Conservation (phyloP, 1,284 basidiomycete species). For the Ustilago bromivora region DNA sequence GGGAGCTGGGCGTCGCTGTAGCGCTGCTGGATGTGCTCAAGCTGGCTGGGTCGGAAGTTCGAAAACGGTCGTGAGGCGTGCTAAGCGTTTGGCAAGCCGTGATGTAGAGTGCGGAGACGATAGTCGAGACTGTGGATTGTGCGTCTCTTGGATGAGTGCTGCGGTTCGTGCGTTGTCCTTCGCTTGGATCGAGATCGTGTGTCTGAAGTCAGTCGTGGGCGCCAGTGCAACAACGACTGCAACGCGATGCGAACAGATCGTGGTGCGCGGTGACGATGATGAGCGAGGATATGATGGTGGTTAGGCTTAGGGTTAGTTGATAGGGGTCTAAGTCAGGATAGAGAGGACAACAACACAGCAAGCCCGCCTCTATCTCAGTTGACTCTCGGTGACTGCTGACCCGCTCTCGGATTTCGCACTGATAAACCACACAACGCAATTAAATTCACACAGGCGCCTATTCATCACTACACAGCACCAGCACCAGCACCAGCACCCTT, state of each 20-base stretch:
- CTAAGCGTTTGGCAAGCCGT: no score
- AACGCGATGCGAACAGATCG: not conserved
- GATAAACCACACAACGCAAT: not conserved
- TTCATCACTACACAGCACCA: not conserved
- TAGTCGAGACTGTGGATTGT: not conserved
- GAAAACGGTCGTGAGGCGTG: no score
- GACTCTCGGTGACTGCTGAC: constrained; percentile 19
- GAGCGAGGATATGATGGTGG: constrained; percentile 13
- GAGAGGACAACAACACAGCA: constrained; percentile 5
- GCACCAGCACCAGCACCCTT: no score
- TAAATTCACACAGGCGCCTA: constrained; percentile 6
- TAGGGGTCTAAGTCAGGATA: constrained; percentile 10
- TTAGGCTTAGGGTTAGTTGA: constrained; percentile 9
- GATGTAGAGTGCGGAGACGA: not conserved
- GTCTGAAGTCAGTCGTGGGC: no score
- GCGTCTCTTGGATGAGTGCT: not conserved
- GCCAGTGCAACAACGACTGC: not conserved
- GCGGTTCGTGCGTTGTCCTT: no score
- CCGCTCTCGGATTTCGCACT: constrained; percentile 16
- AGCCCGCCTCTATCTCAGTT: not conserved
- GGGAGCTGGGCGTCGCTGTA: not conserved
- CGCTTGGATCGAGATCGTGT: not conserved
- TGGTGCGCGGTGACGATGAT: not conserved
- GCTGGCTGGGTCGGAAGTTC: no score
- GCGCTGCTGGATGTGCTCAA: not conserved